Evolutionary conservation across 2,329 filamentous ascomycete genomes (phyloP).

Genomic region (Neoscytalidium dimidiatum): DNA sequence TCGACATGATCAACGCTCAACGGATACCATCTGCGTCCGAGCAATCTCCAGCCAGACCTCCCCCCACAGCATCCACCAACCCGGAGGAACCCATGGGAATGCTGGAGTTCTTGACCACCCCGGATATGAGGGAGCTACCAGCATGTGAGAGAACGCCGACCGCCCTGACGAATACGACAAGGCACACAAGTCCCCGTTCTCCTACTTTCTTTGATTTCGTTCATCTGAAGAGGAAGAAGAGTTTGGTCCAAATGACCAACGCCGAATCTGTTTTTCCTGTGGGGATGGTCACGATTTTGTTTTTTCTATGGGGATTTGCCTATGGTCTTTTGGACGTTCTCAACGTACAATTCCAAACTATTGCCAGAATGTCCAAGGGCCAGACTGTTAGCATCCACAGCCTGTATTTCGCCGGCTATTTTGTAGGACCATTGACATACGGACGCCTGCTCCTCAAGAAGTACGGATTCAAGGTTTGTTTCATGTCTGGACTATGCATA

Average conservation of each 20-base stretch:
- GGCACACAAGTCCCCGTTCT: constrained; percentile 34
- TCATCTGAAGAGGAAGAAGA: constrained; percentile 65
- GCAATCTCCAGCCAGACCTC: neutral
- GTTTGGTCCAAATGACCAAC: constrained; percentile 65
- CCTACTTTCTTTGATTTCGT: constrained; percentile 75
- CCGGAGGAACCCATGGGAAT: constrained; percentile 42
- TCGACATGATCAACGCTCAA: constrained; percentile 16
- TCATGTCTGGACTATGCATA: constrained; percentile 61
- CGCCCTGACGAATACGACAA: constrained; percentile 40
- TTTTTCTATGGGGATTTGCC: constrained; percentile 88
- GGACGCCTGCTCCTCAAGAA: constrained; percentile 59
- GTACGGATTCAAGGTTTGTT: constrained; percentile 65
- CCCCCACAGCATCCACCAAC: constrained; percentile 19
- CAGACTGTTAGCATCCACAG: constrained; percentile 69
- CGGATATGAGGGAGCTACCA: constrained; percentile 43
- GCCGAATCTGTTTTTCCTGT: constrained; percentile 71
- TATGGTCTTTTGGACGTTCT: constrained; percentile 84
- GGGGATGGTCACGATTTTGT: constrained; percentile 74
- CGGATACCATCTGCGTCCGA: constrained; percentile 10
- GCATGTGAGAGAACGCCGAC: constrained; percentile 35
- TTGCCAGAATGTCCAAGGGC: constrained; percentile 62
- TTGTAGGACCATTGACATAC: constrained; percentile 68
- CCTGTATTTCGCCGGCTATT: constrained; percentile 72
- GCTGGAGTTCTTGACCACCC: constrained; percentile 57
- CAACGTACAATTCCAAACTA: constrained; percentile 67